Conservation (phyloP, 139 green algal genomes). For the Nannochloris sp. region DNA sequence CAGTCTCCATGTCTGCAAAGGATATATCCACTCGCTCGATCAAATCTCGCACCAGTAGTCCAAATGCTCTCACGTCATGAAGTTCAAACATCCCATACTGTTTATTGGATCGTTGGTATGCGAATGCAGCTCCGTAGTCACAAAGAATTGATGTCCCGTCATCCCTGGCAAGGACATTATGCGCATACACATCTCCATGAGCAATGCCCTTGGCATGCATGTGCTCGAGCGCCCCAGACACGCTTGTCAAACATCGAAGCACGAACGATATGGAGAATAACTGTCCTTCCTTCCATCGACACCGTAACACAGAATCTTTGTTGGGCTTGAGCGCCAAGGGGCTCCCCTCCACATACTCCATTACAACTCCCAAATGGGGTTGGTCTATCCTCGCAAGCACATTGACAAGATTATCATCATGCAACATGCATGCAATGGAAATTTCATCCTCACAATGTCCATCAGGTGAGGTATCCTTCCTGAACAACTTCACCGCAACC, state of each 20-base stretch:
- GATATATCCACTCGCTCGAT: constrained; percentile 20
- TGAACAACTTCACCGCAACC: constrained; percentile 72
- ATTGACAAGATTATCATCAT: constrained; percentile 55
- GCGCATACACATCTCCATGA: constrained; percentile 75
- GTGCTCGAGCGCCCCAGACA: constrained; percentile 36
- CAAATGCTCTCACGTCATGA: constrained; percentile 69
- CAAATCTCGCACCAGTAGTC: constrained; percentile 50
- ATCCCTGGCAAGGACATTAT: constrained; percentile 60
- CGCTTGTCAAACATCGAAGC: constrained; percentile 21
- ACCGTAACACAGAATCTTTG: constrained; percentile 49
- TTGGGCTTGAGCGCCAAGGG: constrained; percentile 59
- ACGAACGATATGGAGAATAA: constrained; percentile 31
- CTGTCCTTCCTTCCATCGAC: constrained; percentile 33
- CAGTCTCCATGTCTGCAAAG: constrained; percentile 26
- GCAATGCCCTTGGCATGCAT: constrained; percentile 26
- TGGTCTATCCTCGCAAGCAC: constrained; percentile 39
- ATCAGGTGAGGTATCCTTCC: constrained; percentile 47
- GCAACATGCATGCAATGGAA: constrained; percentile 35
- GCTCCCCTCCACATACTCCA: constrained; percentile 42
- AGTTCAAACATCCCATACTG: constrained; percentile 31
- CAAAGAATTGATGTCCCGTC: constrained; percentile 43
- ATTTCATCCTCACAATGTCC: constrained; percentile 64
- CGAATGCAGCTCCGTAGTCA: constrained; percentile 78
- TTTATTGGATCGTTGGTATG: constrained; percentile 34
- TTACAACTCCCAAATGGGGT: constrained; percentile 39